phyloP scores from a whole-genome alignment of 2,329 filamentous ascomycete genomes.

The Ascochyta lentis region DNA sequence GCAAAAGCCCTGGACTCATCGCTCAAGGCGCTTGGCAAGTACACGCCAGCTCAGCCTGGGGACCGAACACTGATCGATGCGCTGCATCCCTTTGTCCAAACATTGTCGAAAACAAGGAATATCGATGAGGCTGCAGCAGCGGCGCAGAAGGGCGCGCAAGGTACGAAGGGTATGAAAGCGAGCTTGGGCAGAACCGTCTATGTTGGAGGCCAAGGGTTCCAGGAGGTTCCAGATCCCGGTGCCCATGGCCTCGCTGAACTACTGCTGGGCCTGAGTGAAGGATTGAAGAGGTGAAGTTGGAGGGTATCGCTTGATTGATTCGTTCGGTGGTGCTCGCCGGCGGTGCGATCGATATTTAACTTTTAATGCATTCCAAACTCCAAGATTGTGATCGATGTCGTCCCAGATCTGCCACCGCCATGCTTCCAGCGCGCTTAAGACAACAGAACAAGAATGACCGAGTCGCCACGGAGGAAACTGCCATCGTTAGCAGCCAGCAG shows the following conservation, averaged over 20 bases:
- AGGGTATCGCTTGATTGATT: conserved; percentile 42
- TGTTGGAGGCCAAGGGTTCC: conserved; percentile 74
- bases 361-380: conserved; percentile 42
- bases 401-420: conserved; percentile 18
- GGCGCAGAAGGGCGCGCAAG: conserved; percentile 76
- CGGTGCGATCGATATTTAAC: conserved; percentile 41
- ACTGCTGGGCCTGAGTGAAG: conserved; percentile 76
- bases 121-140: conserved; percentile 77
- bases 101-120: conserved; percentile 69
- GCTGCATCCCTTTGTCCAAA: conserved; percentile 83
- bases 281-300: conserved; percentile 45
- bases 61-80: conserved; percentile 93
- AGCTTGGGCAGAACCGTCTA: conserved; percentile 85
- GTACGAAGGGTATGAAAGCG: conserved; percentile 90
- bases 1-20: conserved; percentile 74
- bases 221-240: conserved; percentile 75
- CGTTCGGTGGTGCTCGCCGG: conserved; percentile 30
- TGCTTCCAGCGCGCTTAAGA: conserved; percentile 60
- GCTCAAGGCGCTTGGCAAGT: conserved; percentile 69
- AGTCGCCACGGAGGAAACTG: conserved; percentile 86
- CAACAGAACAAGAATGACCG: conserved; percentile 84
- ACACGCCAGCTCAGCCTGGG: conserved; percentile 87
- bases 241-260: conserved; percentile 84
- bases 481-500: conserved; percentile 20
- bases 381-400: conserved; percentile 25